phyloP scores from a whole-genome alignment of 352 stramenopile species.

The Phytophthora sojae region DNA sequence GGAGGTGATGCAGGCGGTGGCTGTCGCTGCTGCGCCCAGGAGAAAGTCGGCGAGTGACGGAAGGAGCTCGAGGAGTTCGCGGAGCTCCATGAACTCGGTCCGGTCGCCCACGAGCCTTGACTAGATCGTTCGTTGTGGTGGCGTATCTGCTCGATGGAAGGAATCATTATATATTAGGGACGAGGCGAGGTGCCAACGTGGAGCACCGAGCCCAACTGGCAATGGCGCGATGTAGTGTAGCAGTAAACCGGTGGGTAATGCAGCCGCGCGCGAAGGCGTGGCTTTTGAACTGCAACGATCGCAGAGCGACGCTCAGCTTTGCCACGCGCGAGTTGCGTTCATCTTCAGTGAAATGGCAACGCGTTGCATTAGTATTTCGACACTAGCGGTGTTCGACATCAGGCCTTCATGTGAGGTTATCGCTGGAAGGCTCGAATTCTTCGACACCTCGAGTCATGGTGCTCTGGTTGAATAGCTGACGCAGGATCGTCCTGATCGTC shows the following conservation, averaged over 20 bases:
- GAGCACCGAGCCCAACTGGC: slow-evolving; percentile 8
- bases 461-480: too few species aligned
- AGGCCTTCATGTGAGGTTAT: too few species aligned
- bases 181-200: slow-evolving; percentile 2
- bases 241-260: slow-evolving; percentile 17
- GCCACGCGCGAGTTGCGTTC: neutral
- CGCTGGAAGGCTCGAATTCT: too few species aligned
- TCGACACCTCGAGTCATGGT: too few species aligned
- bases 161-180: slow-evolving; percentile 25
- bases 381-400: too few species aligned
- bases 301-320: neutral
- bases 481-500: too few species aligned
- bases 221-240: slow-evolving; percentile 13
- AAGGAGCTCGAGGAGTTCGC: slow-evolving; percentile 26
- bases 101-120: slow-evolving; percentile 22
- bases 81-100: slow-evolving; percentile 31
- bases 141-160: slow-evolving; percentile 20
- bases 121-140: slow-evolving; percentile 7
- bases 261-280: slow-evolving; percentile 6
- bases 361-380: neutral
- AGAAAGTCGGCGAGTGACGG: slow-evolving; percentile 34
- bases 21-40: slow-evolving; percentile 13
- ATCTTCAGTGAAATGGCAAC: neutral
- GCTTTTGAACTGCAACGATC: slow-evolving; percentile 8
- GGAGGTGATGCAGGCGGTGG: slow-evolving; percentile 27